phyloP scores from a whole-genome alignment of 768 basidiomycete species.

The Amanita muscaria region DNA sequence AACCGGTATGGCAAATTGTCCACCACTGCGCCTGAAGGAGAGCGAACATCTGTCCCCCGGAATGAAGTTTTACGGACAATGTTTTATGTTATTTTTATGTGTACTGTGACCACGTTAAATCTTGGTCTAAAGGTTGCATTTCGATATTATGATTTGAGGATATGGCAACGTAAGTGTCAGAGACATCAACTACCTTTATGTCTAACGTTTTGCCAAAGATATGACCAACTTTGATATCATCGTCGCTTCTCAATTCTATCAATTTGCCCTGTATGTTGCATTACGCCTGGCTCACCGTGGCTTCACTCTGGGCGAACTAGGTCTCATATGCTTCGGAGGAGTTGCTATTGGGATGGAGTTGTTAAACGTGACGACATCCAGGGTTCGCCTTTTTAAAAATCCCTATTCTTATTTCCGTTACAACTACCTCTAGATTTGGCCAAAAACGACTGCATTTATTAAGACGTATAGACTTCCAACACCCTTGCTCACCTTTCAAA shows the following conservation, averaged over 20 bases:
- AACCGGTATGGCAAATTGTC: constrained; percentile 33
- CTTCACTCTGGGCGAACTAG: constrained; percentile 92
- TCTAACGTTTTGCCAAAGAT: constrained; percentile 36
- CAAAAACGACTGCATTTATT: constrained; percentile 70
- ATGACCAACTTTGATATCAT: constrained; percentile 69
- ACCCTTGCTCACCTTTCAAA: constrained; percentile 84
- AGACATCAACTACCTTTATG: not conserved
- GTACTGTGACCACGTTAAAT: constrained; percentile 40
- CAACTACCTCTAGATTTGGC: constrained; percentile 55
- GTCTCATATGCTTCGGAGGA: constrained; percentile 81
- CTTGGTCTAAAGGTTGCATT: constrained; percentile 43
- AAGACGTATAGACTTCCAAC: constrained; percentile 90
- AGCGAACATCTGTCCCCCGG: constrained; percentile 69
- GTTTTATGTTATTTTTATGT: constrained; percentile 59
- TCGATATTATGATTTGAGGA: constrained; percentile 29
- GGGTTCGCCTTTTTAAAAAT: constrained; percentile 38
- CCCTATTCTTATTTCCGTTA: not conserved
- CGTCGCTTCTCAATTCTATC: constrained; percentile 73
- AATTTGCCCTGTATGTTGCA: constrained; percentile 84
- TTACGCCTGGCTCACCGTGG: constrained; percentile 88
- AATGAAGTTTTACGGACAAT: constrained; percentile 55
- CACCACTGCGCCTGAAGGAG: constrained; percentile 44
- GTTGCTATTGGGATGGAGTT: constrained; percentile 82
- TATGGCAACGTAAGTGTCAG: constrained; percentile 65
- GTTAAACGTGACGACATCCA: constrained; percentile 73